Conservation (phyloP, 257 asterid species). For the Plantago ovata region DNA sequence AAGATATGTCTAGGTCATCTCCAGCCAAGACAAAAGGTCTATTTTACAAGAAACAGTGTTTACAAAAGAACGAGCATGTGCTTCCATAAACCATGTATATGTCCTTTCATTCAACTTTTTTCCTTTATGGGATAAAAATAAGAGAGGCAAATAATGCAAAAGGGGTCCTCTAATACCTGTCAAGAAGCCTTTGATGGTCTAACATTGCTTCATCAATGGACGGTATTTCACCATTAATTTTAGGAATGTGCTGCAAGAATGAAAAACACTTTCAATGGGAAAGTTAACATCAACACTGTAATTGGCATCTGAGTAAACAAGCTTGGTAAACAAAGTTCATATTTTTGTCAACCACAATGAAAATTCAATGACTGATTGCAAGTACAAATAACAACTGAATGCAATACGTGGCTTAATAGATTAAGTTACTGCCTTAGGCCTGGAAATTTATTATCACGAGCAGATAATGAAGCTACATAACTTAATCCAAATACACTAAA, state of each 20-base stretch:
- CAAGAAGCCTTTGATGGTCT: constrained; percentile 92
- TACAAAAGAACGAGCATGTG: not conserved
- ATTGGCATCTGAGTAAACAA: constrained; percentile 10
- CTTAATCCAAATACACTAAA: not conserved
- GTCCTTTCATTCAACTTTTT: constrained; percentile 7
- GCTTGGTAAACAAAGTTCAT: not conserved
- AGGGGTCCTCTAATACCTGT: constrained; percentile 47
- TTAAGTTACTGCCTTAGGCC: not conserved
- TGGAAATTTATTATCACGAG: not conserved
- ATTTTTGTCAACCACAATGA: too few relatives aligned
- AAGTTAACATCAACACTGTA: not conserved
- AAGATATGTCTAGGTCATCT: constrained; percentile 10
- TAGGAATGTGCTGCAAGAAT: constrained; percentile 80
- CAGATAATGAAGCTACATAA: not conserved
- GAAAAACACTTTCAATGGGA: constrained; percentile 9
- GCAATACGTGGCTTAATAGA: not conserved
- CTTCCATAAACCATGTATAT: not conserved
- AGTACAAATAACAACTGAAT: not conserved
- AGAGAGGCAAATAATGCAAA: constrained; percentile 12
- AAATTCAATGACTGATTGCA: not conserved
- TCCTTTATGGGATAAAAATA: constrained; percentile 4
- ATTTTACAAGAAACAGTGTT: constrained; percentile 2
- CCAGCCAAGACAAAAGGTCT: constrained; percentile 10
- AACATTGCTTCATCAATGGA: constrained; percentile 84
- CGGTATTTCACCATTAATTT: constrained; percentile 91